Base-by-base conservation (phyloP, 1,284 basidiomycete species). In the Neolentinus lepideus region DNA sequence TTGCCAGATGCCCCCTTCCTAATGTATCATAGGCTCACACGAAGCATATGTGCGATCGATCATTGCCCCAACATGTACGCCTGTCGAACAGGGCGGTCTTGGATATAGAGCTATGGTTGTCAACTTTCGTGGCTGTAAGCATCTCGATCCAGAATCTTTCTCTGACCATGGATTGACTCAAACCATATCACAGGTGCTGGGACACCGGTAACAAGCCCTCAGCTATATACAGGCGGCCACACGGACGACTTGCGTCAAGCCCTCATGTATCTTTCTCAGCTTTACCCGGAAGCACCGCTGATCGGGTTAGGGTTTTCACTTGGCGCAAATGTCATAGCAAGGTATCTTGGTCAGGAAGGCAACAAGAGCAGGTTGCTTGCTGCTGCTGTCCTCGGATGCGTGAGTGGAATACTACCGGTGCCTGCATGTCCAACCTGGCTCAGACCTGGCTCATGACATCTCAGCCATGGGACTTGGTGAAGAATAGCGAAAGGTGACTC, bases 241-340 rank as follows among this genome's bases (percentile, higher is more conserved):
- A 95, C 93, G 11, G 85, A 92, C 60, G 95, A 98, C 71, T 75
- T 95, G 33, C 84, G 92, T 48, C 84, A 84, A 55, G 90, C 92
- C 1, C 70, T 95, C 47, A 78, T 90, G 65, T 90, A 90, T 70
- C 81, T 98, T 53, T 77, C 85, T 3, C 71, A 82, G 57, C 71
- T 75, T 57, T 95, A 88, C 64, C 94, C 97, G 1, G 71, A 79
- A 22, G 92, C 94, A 0, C 89, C 88, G 6, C 73, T 98, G 38
- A 74, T 95, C 31, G 96, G 92, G 11, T 73, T 97, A 26, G 94
- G 94, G 4, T 99, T 98, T 74, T 97, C 93, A 2, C 82, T 99
- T 50, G 97, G 96, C 53, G 92, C 94, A 36, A 92, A 93, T 64
- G 88, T 98, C 45, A 73, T 99, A 59, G 88, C 92, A n/a, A 83